A percentile compares a stretch with the other conserved stretches of the same genome.
phyloP scores from a whole-genome alignment of 495 filamentous ascomycete species.

The Melanomma pulvis-pyrius region DNA sequence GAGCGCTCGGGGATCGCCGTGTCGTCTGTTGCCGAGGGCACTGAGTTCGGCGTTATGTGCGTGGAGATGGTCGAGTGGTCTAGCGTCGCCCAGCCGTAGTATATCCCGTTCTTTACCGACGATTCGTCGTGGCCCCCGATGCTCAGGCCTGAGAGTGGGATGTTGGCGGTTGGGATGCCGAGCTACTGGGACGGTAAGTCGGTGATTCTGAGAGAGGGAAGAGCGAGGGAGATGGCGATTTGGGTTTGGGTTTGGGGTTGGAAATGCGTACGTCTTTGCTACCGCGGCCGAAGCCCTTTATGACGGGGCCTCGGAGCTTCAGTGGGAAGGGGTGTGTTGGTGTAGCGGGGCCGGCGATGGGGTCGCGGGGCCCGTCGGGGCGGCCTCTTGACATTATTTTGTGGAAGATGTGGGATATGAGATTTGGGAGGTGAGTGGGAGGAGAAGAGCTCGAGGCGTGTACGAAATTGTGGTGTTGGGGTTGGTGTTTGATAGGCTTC shows the following conservation, averaged over 20 bases:
- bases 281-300: conserved; percentile 91
- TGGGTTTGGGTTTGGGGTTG: not conserved
- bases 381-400: conserved; percentile 13
- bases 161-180: conserved; percentile 96
- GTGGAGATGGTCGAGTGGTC: conserved; percentile 32
- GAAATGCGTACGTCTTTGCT: conserved; percentile 70
- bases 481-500: not conserved
- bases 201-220: conserved; percentile 9
- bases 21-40: conserved; percentile 16
- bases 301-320: conserved; percentile 76
- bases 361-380: conserved; percentile 32
- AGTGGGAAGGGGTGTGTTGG: conserved; percentile 80
- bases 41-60: conserved; percentile 6
- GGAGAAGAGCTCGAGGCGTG: not conserved
- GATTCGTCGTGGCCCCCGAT: conserved; percentile 71
- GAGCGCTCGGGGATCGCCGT: conserved; percentile 10
- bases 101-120: conserved; percentile 68
- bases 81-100: conserved; percentile 85
- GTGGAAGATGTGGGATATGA: not conserved
- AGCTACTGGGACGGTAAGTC: conserved; percentile 54
- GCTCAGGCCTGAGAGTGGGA: conserved; percentile 72
- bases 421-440: not conserved
- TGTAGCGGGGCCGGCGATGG: conserved; percentile 64
- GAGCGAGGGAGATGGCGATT: conserved; percentile 1
- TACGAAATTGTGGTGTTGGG: not conserved